Conservation (phyloP, 805 yeast genomes). For the Yamadazyma sp. region DNA sequence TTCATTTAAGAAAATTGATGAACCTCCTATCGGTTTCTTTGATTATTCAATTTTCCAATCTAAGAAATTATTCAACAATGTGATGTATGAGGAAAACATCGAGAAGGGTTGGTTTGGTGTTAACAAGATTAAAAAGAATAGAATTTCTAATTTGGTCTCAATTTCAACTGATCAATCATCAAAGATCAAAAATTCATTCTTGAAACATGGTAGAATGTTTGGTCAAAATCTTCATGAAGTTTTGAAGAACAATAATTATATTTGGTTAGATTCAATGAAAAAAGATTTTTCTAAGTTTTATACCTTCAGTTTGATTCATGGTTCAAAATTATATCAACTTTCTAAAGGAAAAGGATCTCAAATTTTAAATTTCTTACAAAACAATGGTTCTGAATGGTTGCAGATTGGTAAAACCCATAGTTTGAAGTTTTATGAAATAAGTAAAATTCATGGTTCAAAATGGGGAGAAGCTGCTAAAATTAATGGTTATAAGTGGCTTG, state of each 20-base stretch:
- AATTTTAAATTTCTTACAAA: too few relatives aligned
- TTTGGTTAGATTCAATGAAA: too few relatives aligned
- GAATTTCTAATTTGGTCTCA: too few relatives aligned
- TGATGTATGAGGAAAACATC: conserved; percentile 1
- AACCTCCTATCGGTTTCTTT: neutral
- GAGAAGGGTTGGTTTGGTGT: neutral
- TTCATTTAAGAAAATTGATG: neutral
- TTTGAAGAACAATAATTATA: too few relatives aligned
- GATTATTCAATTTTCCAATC: neutral
- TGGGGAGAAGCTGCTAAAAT: neutral
- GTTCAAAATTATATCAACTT: too few relatives aligned
- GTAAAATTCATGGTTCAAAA: neutral
- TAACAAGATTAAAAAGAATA: neutral
- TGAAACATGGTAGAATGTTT: too few relatives aligned
- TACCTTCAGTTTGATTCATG: too few relatives aligned
- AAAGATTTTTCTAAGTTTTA: too few relatives aligned
- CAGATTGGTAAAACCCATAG: neutral
- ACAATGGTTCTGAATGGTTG: neutral
- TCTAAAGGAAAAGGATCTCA: too few relatives aligned
- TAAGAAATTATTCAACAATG: neutral
- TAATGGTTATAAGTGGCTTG: conserved; percentile 25
- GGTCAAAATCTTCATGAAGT: too few relatives aligned
- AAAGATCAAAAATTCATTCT: too few relatives aligned
- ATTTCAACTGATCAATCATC: too few relatives aligned
- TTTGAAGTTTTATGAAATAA: conserved; percentile 1